Conservation (phyloP, 495 filamentous ascomycete genomes). For the Neurospora tetrasperma region DNA sequence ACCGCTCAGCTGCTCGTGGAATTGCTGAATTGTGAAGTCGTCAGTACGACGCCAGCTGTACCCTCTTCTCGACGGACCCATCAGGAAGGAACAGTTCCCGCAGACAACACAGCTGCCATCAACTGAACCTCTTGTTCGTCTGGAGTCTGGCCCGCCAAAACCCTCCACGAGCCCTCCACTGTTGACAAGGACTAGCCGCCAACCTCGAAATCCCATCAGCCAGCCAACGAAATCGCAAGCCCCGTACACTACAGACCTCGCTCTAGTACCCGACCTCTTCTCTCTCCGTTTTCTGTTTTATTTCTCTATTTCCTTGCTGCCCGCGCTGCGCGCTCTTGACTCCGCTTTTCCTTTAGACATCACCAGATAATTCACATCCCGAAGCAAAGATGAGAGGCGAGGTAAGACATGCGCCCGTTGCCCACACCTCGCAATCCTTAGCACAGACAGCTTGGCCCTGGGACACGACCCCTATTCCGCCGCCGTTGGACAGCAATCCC, state of each 20-base stretch:
- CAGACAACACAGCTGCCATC: neutral
- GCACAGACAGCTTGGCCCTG: constrained; percentile 5
- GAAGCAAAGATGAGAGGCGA: constrained; percentile 42
- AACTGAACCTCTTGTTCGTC: constrained; percentile 9
- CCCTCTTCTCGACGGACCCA: constrained; percentile 1
- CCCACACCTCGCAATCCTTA: neutral
- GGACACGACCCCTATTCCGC: constrained; percentile 1
- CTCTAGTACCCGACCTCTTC: constrained; percentile 2
- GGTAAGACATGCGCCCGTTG: constrained; percentile 26
- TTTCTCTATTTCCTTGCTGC: neutral
- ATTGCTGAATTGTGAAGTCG: neutral
- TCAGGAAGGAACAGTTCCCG: constrained; percentile 7
- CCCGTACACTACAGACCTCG: neutral
- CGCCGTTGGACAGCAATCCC: neutral
- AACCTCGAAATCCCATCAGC: constrained; percentile 1
- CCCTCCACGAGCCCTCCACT: neutral
- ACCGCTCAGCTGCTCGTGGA: neutral
- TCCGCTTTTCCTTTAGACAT: constrained; percentile 4
- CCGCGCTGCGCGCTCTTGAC: constrained; percentile 14
- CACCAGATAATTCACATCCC: constrained; percentile 6
- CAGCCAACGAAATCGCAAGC: neutral
- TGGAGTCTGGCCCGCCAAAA: constrained; percentile 1
- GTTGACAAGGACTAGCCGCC: neutral
- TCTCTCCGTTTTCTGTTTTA: constrained; percentile 6
- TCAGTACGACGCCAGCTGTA: neutral